Percentiles rank a stretch among this genome's conserved stretches.
Conservation (phyloP, 2,329 filamentous ascomycete genomes). For the Leptographium wingfieldii region DNA sequence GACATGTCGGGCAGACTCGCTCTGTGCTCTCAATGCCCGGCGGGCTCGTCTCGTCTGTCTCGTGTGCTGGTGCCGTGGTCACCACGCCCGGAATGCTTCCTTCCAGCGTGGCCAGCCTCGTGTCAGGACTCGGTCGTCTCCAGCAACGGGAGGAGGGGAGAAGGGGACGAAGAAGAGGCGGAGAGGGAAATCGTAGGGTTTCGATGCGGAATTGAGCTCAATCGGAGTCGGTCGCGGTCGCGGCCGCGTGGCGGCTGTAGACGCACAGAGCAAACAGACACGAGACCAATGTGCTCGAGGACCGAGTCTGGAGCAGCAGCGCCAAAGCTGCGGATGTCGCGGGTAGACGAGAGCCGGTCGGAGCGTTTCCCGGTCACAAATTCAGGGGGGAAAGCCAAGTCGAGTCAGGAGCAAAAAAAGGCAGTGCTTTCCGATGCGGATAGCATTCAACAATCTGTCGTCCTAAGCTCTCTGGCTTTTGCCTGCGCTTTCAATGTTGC, state of each 20-base stretch:
- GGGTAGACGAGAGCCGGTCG: not conserved
- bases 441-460: not conserved
- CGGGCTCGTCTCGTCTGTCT: not conserved
- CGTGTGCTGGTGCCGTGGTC: not conserved
- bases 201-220: not conserved
- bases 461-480: not conserved
- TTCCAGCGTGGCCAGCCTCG: not conserved
- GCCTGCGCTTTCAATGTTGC: constrained; percentile 6
- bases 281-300: not conserved
- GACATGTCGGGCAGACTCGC: constrained; percentile 24
- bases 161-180: not conserved
- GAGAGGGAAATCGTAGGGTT: not conserved
- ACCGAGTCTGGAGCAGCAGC: not conserved
- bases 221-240: not conserved
- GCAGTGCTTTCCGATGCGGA: not conserved
- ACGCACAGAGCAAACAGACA: not conserved
- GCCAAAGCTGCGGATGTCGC: not conserved
- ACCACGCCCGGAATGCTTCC: not conserved
- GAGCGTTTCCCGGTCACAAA: not conserved
- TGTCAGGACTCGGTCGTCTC: not conserved
- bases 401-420: not conserved
- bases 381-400: not conserved
- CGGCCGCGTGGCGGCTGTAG: not conserved
- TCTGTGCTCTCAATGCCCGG: not conserved
- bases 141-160: not conserved